These are phyloP conservation scores for Cladosporium colombiae DNA, from an alignment of 2,329 filamentous ascomycete species.

Conservation along the genomic window DNA sequence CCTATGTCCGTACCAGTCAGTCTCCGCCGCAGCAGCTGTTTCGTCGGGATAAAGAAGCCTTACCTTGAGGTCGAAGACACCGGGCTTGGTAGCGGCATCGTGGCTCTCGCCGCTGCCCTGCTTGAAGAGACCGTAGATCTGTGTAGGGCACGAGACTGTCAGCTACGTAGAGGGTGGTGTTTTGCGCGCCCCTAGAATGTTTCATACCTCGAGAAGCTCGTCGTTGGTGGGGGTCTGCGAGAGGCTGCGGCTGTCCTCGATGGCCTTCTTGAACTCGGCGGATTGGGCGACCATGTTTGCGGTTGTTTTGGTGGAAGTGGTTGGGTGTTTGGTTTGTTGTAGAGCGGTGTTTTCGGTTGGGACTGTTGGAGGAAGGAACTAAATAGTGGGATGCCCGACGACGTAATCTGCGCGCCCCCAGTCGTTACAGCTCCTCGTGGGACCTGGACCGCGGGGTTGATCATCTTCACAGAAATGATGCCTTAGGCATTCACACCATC, in stretches of 20 bases:
- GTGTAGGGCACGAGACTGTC: constrained; percentile 35
- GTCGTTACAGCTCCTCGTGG: neutral
- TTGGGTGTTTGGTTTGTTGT: neutral
- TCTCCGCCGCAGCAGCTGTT: neutral
- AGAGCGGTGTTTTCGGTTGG: constrained; percentile 4
- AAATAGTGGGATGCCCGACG: constrained; percentile 16
- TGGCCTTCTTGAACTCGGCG: constrained; percentile 81
- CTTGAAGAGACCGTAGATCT: constrained; percentile 57
- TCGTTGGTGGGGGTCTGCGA: constrained; percentile 64
- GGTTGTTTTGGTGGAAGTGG: neutral
- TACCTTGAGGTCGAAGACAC: constrained; percentile 72
- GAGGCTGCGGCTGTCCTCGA: constrained; percentile 67
- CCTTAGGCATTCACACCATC: neutral
- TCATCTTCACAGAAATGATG: constrained; percentile 3
- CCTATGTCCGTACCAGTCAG: constrained; percentile 21
- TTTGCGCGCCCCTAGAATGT: neutral
- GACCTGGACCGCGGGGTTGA: neutral
- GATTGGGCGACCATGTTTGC: constrained; percentile 25
- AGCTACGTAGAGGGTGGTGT: neutral
- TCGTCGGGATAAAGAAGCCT: constrained; percentile 25
- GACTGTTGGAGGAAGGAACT: neutral
- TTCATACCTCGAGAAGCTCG: constrained; percentile 60
- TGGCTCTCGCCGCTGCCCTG: constrained; percentile 43
- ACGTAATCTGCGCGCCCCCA: constrained; percentile 14
- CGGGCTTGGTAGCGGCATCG: constrained; percentile 52